phyloP scores from a whole-genome alignment of 169 alveolate species.

The Blepharisma undulans region DNA sequence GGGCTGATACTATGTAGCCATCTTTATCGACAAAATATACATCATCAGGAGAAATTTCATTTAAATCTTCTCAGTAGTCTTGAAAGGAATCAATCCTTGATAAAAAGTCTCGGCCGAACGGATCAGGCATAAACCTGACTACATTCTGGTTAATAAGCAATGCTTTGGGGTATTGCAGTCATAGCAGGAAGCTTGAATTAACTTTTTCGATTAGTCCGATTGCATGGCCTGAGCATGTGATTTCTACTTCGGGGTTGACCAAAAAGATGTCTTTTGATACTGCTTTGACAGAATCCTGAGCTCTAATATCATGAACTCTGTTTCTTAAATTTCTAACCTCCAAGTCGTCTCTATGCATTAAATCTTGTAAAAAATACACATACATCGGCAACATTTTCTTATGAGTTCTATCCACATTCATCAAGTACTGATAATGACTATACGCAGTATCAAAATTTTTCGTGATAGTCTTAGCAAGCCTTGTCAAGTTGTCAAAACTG shows the following conservation, averaged over 20 bases:
- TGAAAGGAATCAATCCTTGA: background rate
- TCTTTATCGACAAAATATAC: conserved; percentile 27
- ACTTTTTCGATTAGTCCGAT: conserved; percentile 20
- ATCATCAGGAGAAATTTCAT: conserved; percentile 5
- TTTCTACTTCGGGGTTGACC: background rate
- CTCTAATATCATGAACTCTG: conserved; percentile 14
- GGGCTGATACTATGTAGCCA: background rate
- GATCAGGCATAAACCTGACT: conserved; percentile 1
- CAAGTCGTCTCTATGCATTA: conserved; percentile 15
- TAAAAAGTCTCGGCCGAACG: background rate
- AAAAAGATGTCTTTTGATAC: background rate
- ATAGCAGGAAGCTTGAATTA: background rate
- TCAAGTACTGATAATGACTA: background rate
- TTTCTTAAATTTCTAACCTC: conserved; percentile 26
- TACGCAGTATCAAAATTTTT: conserved; percentile 24
- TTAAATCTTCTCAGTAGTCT: conserved; percentile 2
- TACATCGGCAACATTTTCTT: conserved; percentile 38
- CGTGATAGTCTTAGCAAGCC: background rate
- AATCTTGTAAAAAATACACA: conserved; percentile 33
- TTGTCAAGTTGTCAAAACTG: background rate
- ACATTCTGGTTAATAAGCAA: background rate
- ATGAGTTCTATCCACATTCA: conserved; percentile 18
- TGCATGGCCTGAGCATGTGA: background rate
- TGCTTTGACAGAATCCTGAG: background rate
- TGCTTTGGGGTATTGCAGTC: background rate